Base-by-base conservation (phyloP, 176 grass and related monocot species). In the Musa troglodytarum region DNA sequence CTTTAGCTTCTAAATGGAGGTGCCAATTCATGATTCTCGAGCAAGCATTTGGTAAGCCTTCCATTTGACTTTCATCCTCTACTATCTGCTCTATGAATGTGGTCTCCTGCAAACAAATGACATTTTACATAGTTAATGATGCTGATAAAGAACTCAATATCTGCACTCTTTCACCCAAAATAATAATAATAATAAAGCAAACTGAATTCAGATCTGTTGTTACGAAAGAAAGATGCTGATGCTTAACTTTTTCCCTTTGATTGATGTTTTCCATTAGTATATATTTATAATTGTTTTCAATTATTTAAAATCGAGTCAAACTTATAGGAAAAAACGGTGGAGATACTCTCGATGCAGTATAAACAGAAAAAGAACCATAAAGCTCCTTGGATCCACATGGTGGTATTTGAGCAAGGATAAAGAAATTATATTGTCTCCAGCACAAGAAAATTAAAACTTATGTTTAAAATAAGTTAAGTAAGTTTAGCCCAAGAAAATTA, bases 31-130 rank as follows among this genome's bases (percentile, higher is more conserved):
- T 85, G 87, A 99, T 89, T 72, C 86, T 81, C 19, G 83, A 87
- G 85, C 91, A 99, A 81, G 89, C 88, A 82, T 76, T 82, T 53
- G 96, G 88, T 73, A 99, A 34, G 21, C 82, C 96, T 87, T 99
- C 91, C 96, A 94, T 99, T 83, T 95, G 86, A 81, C 85, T 89
- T 79, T 99, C 91, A 84, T 99, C 96, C 84, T 99, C 91, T 63
- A 99, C 78, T 83, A 99, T 84, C 70, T 92, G 88, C 79, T 92
- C 90, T 71, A 92, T 79, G 81, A 99, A 95, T 68, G 79, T 84
- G 49, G 90, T 95, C 86, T 83, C 96, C 96, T 95, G 82, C 84
- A 87, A 81, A 83, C 65, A 83, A 76, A 71, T 76, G n/a, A 53
- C 76, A 77, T 61, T 74, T 68, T 65, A 88, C 29, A 43, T 57